Evolutionary conservation across 306 rosid genomes (phyloP).

Genomic region (Sindora glabra): DNA sequence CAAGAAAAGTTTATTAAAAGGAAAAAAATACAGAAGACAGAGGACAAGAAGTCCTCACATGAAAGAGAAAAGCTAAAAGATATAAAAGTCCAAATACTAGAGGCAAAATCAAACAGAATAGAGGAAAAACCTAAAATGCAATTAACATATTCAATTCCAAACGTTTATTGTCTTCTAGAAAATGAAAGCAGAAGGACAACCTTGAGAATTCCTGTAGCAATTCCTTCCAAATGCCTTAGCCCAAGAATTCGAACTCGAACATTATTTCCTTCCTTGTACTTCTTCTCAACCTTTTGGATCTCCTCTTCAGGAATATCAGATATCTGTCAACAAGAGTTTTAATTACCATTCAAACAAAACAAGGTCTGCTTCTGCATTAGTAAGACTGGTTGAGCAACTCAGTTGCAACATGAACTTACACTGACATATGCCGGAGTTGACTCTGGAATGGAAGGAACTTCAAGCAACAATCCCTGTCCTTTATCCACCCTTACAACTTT

Average conservation of each 20-base stretch:
- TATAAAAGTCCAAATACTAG: neutral
- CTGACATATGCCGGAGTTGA: slow-evolving; percentile 75
- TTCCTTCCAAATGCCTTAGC: slow-evolving; percentile 84
- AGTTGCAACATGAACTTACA: slow-evolving; percentile 39
- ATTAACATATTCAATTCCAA: too few relatives aligned
- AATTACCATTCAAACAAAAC: slow-evolving; percentile 1
- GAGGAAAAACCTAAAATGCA: neutral
- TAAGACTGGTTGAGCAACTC: neutral
- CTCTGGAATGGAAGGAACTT: slow-evolving; percentile 60
- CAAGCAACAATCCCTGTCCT: slow-evolving; percentile 75
- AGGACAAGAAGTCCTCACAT: too few relatives aligned
- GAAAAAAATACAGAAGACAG: too few relatives aligned
- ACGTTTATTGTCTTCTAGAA: neutral
- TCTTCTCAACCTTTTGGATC: slow-evolving; percentile 73
- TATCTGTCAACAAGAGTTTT: slow-evolving; percentile 36
- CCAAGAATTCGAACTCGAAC: slow-evolving; percentile 85
- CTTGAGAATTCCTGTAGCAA: slow-evolving; percentile 87
- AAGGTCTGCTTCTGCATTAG: neutral
- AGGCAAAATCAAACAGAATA: neutral
- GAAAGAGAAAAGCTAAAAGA: too few relatives aligned
- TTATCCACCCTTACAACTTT: slow-evolving; percentile 85
- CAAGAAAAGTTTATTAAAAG: neutral
- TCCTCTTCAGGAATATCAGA: slow-evolving; percentile 76
- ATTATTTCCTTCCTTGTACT: slow-evolving; percentile 68
- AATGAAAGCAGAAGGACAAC: slow-evolving; percentile 23